These are phyloP conservation scores for Pseudogymnoascus sp. DNA, from an alignment of 2,329 filamentous ascomycete species.

Conservation along the genomic window DNA sequence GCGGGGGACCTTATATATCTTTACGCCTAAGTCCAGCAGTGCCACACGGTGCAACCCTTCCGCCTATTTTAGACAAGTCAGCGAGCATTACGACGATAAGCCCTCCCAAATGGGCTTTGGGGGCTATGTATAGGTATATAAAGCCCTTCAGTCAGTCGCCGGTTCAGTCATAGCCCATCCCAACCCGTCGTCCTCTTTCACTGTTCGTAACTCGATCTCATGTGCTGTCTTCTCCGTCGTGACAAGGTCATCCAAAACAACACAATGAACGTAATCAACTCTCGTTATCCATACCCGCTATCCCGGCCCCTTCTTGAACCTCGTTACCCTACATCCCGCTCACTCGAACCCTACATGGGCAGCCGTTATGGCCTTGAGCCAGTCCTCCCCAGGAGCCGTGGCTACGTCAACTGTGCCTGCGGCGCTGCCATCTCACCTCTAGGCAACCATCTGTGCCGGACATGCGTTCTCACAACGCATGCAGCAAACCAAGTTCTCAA, in stretches of 20 bases:
- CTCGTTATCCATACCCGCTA: slow-evolving; percentile 1
- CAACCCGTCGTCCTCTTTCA: background rate
- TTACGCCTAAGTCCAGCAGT: background rate
- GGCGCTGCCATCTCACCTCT: background rate
- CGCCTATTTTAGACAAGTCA: slow-evolving; percentile 2
- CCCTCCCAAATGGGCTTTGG: background rate
- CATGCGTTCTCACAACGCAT: slow-evolving; percentile 6
- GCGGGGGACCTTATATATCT: background rate
- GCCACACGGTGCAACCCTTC: slow-evolving; percentile 3
- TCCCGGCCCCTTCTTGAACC: background rate
- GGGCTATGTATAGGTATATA: background rate
- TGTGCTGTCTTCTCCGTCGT: background rate
- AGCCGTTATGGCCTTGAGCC: background rate
- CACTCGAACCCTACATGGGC: background rate
- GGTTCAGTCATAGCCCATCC: background rate
- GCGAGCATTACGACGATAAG: slow-evolving; percentile 5
- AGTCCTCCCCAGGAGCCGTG: background rate
- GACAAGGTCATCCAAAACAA: slow-evolving; percentile 1
- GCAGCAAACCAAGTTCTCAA: slow-evolving; percentile 9
- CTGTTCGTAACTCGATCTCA: background rate
- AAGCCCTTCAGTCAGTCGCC: background rate
- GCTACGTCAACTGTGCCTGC: slow-evolving; percentile 3
- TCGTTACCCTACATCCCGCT: background rate
- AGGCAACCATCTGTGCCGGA: slow-evolving; percentile 7
- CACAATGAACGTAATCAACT: slow-evolving; percentile 9